Evolutionary conservation across 768 basidiomycete genomes (phyloP).

Genomic region (Obba rivulosa): DNA sequence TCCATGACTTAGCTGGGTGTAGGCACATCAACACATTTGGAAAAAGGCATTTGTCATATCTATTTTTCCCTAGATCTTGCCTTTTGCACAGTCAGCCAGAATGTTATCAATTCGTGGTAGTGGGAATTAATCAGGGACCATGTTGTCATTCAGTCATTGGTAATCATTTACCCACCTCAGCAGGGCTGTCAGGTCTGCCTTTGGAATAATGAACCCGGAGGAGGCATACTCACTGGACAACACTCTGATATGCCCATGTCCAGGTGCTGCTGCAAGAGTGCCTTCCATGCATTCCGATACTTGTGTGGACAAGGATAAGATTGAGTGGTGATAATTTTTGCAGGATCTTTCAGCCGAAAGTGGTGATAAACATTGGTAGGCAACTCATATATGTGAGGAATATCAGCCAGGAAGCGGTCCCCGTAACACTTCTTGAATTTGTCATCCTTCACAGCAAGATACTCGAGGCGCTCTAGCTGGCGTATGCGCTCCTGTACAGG

Average conservation of each 20-base stretch:
- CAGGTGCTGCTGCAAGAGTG: slow-evolving; percentile 26
- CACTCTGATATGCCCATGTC: slow-evolving; percentile 34
- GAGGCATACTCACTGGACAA: slow-evolving; percentile 26
- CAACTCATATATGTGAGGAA: slow-evolving; percentile 16
- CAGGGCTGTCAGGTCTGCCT: slow-evolving; percentile 5
- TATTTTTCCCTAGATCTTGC: slow-evolving; percentile 11
- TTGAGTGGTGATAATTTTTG: background rate
- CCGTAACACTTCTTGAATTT: background rate
- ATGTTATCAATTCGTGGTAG: slow-evolving; percentile 17
- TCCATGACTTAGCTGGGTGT: no score
- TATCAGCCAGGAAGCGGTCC: slow-evolving; percentile 16
- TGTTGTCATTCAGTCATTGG: slow-evolving; percentile 13
- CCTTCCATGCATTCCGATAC: background rate
- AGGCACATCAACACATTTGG: no score
- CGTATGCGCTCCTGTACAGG: no score
- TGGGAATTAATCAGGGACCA: slow-evolving; percentile 10
- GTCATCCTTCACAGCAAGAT: background rate
- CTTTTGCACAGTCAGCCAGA: slow-evolving; percentile 11
- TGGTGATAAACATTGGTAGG: slow-evolving; percentile 12
- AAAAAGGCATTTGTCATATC: slow-evolving; percentile 21
- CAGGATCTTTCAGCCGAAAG: slow-evolving; percentile 12
- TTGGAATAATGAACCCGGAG: background rate
- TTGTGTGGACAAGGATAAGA: slow-evolving; percentile 1
- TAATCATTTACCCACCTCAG: slow-evolving; percentile 21
- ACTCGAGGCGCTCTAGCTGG: background rate